Base-by-base conservation (phyloP, 2,329 filamentous ascomycete genomes). In the Stemphylium beticola region DNA sequence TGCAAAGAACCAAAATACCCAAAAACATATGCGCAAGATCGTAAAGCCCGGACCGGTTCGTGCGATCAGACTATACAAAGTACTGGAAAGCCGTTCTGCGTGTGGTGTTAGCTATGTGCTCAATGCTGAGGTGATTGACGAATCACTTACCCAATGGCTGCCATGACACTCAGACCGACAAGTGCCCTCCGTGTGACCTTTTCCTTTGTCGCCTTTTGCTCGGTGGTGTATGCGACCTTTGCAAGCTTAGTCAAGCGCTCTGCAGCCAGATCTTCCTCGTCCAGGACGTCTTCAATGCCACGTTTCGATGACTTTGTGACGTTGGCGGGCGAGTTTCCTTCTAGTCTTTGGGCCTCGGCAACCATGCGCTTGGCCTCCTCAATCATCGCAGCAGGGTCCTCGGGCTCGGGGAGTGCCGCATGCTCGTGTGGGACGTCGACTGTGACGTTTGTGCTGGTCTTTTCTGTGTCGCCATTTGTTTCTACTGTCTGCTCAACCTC, bases 311-410 rank as follows among this genome's bases (percentile, higher is more conserved):
- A 57, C 53, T 62, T 61, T 3, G 49, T 44, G 18, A 55, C 46
- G 22, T 64, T 63, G 24, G 54, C 52, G 22, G 61, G 55, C 18
- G 64, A 58, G 14, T 50, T 68, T n/a, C 69, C 72, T 15, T 81
- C 77, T 9, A 80, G 77, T 53, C 82, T 84, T 56, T 87, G 81
- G 29, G 87, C 87, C 61, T 87, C 87, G 58, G 89, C 84, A 4
- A 97, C 93, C 91, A 97, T 96, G 64, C 88, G 85, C 78, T 89
- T 92, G 29, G 95, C 95, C 68, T 91, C 87, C 24, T 87, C 87
- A 55, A 98, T 88, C 89, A 97, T 92, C 50, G 87, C 85, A 53
- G 89, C 84, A 1, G 92, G 88, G 66, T 95, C 90, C 60, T 92
- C 89, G 0, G 91, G 87, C 11, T 87, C 85, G 0, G 90, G 88